phyloP scores from a whole-genome alignment of 306 rosid genomes.

The Chamaecrista fasciculata region DNA sequence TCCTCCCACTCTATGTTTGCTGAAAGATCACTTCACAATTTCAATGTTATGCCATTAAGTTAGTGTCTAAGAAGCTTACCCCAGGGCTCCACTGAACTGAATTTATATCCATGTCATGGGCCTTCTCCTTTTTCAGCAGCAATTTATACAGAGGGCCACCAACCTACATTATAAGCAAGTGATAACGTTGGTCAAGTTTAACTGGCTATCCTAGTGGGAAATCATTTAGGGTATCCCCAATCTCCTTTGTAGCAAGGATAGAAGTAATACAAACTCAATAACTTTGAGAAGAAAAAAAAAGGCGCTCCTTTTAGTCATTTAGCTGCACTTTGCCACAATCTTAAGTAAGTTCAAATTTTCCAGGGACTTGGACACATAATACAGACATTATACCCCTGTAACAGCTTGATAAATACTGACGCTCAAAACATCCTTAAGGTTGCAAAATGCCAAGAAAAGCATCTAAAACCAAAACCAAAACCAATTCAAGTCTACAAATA shows the following conservation, averaged over 20 bases:
- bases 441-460: conserved; percentile 33
- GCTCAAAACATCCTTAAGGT: conserved; percentile 24
- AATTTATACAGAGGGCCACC: conserved; percentile 53
- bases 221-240: background rate
- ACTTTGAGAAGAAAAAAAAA: background rate
- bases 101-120: conserved; percentile 64
- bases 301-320: background rate
- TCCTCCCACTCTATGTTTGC: background rate
- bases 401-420: conserved; percentile 34
- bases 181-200: background rate
- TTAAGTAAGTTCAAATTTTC: conserved; percentile 28
- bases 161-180: conserved; percentile 34
- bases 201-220: background rate
- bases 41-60: background rate
- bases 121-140: conserved; percentile 59
- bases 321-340: conserved; percentile 7
- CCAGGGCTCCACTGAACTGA: conserved; percentile 78
- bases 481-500: conserved; percentile 23
- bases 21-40: background rate
- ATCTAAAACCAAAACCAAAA: conserved; percentile 22
- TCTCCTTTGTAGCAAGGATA: too few species aligned
- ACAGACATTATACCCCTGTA: conserved; percentile 29
- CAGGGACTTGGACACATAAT: conserved; percentile 36
- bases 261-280: background rate
- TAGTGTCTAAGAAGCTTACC: conserved; percentile 44